phyloP scores from a whole-genome alignment of 2,329 filamentous ascomycete genomes.

The Elsinoe australis region DNA sequence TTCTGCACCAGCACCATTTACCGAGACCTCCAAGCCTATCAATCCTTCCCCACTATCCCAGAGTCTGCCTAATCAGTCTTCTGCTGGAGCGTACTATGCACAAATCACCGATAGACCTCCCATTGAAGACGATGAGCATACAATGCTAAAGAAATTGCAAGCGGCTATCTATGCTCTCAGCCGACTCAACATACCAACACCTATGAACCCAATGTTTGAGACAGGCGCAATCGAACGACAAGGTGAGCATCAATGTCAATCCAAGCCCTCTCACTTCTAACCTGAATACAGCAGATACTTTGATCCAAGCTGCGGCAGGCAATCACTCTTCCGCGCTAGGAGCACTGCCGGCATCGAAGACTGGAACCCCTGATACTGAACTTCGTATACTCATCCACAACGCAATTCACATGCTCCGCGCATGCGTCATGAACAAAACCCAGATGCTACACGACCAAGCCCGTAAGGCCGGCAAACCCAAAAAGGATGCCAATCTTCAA shows the following conservation, averaged over 20 bases:
- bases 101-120: constrained; percentile 1
- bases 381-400: constrained; percentile 16
- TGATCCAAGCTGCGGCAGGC: constrained; percentile 14
- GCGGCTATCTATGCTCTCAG: constrained; percentile 16
- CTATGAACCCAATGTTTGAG: not conserved
- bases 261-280: no score
- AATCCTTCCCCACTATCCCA: constrained; percentile 2
- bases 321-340: not conserved
- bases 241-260: not conserved
- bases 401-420: constrained; percentile 16
- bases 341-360: not conserved
- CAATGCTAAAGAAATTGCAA: constrained; percentile 17
- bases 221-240: not conserved
- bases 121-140: constrained; percentile 5
- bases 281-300: constrained; percentile 9
- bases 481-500: not conserved
- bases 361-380: constrained; percentile 17
- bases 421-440: constrained; percentile 11
- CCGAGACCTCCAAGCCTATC: not conserved
- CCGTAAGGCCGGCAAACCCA: not conserved
- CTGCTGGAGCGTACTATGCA: constrained; percentile 2
- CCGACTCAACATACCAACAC: constrained; percentile 15
- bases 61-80: not conserved
- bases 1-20: not conserved
- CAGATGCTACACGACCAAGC: not conserved